phyloP scores from a whole-genome alignment of 148 eudicot genomes.

The Nepenthes gracilis region DNA sequence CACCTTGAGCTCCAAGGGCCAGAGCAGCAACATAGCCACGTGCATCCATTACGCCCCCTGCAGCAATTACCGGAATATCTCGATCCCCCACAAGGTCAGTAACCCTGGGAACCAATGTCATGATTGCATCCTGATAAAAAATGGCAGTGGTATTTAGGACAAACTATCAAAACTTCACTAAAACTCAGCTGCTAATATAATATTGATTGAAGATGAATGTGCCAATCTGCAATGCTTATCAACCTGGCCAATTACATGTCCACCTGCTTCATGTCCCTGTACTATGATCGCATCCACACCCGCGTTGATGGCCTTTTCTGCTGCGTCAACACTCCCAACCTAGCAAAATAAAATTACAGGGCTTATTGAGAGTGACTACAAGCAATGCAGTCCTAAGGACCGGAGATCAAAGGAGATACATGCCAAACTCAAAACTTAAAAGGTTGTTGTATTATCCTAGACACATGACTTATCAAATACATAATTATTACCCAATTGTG shows the following conservation, averaged over 20 bases:
- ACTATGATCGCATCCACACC: conserved; percentile 91
- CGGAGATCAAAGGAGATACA: too few species aligned
- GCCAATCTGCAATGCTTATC: too few species aligned
- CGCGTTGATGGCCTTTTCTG: conserved; percentile 46
- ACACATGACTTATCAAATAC: too few species aligned
- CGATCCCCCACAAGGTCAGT: conserved; percentile 54
- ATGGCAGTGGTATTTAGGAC: background rate
- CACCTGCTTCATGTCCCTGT: conserved; percentile 94
- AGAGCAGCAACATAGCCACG: conserved; percentile 90
- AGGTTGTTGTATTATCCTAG: too few species aligned
- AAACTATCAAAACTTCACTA: background rate
- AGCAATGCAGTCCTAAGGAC: too few species aligned
- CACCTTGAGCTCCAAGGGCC: conserved; percentile 90
- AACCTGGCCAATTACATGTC: conserved; percentile 95
- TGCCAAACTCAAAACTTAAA: too few species aligned
- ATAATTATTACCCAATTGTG: too few species aligned
- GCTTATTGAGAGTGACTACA: too few species aligned
- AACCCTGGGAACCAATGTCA: conserved; percentile 67
- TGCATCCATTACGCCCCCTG: conserved; percentile 88
- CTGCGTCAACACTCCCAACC: conserved; percentile 79
- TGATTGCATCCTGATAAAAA: conserved; percentile 51
- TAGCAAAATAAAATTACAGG: conserved; percentile 1
- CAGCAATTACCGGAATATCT: conserved; percentile 81
- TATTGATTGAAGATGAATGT: background rate
- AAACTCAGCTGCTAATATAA: background rate